Conservation (phyloP, 192 early-diverging fungal genomes). For the Coemansia sp. region DNA sequence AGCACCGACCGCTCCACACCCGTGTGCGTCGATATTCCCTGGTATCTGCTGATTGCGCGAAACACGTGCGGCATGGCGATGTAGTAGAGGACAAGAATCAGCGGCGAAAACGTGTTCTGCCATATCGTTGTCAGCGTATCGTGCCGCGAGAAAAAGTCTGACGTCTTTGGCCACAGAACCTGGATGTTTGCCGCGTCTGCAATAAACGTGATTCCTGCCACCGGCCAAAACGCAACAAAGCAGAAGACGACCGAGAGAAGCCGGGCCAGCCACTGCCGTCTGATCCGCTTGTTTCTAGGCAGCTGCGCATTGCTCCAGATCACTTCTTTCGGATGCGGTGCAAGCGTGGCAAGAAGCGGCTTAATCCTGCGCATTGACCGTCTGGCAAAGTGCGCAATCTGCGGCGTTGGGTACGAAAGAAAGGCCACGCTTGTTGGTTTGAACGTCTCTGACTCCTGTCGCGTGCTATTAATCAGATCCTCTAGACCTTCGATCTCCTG, state of each 20-base stretch:
- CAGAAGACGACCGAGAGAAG: slow-evolving; percentile 59
- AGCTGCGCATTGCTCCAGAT: slow-evolving; percentile 73
- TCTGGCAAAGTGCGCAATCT: slow-evolving; percentile 48
- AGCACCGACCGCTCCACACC: slow-evolving; percentile 69
- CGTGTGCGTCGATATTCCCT: slow-evolving; percentile 71
- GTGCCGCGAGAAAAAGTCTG: slow-evolving; percentile 52
- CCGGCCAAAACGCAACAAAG: slow-evolving; percentile 70
- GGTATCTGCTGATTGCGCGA: slow-evolving; percentile 62
- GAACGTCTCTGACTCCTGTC: slow-evolving; percentile 52
- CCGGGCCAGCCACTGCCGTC: slow-evolving; percentile 39
- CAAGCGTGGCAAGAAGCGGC: slow-evolving; percentile 36
- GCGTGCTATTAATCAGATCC: slow-evolving; percentile 56
- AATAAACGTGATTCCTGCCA: slow-evolving; percentile 60
- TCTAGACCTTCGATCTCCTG: slow-evolving; percentile 60
- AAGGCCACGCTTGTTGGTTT: slow-evolving; percentile 69
- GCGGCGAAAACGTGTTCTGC: slow-evolving; percentile 66
- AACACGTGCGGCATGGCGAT: slow-evolving; percentile 66
- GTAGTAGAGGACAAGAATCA: slow-evolving; percentile 68
- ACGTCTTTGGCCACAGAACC: slow-evolving; percentile 56
- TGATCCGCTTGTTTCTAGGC: slow-evolving; percentile 53
- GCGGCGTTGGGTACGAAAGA: slow-evolving; percentile 65
- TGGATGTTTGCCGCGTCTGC: slow-evolving; percentile 62
- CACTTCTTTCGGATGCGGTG: slow-evolving; percentile 75
- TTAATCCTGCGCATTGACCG: slow-evolving; percentile 26
- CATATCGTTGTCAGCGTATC: slow-evolving; percentile 60